Evolutionary conservation across 2,329 filamentous ascomycete species (phyloP).

Genomic region (Cryphonectria nitschkei): DNA sequence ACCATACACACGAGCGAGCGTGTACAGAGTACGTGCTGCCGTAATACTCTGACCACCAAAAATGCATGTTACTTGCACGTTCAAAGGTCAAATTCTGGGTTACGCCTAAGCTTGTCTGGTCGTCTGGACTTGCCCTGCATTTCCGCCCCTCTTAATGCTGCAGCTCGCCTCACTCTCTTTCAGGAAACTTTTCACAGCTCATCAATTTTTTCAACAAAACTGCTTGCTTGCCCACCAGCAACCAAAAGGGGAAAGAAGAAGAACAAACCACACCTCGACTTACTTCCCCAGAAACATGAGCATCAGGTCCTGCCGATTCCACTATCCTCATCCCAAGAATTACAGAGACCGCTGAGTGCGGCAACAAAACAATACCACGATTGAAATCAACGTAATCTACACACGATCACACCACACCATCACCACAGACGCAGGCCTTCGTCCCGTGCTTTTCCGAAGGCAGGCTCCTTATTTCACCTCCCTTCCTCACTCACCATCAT

Average conservation of each 20-base stretch:
- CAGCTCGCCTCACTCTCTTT: conserved; percentile 21
- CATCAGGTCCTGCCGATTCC: conserved; percentile 17
- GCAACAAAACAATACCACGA: neutral
- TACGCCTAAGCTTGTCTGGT: neutral
- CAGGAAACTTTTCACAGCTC: neutral
- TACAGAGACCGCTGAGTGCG: conserved; percentile 27
- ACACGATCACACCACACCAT: neutral
- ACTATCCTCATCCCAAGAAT: conserved; percentile 25
- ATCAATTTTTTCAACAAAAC: conserved; percentile 7
- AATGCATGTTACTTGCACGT: conserved; percentile 8
- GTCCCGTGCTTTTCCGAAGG: neutral
- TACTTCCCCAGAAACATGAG: conserved; percentile 24
- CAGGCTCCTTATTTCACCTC: neutral
- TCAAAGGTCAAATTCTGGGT: neutral
- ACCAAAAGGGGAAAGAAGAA: neutral
- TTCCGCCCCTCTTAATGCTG: conserved; percentile 19
- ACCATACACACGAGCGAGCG: neutral
- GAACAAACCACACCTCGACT: conserved; percentile 2
- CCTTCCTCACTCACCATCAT: conserved; percentile 10
- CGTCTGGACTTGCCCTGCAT: conserved; percentile 12
- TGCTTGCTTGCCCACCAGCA: conserved; percentile 2
- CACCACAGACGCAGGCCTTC: neutral
- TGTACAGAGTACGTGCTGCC: conserved; percentile 7
- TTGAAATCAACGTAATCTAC: neutral
- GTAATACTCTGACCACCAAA: conserved; percentile 7